phyloP scores from a whole-genome alignment of 2,329 filamentous ascomycete species.

The Xylaria sp. region DNA sequence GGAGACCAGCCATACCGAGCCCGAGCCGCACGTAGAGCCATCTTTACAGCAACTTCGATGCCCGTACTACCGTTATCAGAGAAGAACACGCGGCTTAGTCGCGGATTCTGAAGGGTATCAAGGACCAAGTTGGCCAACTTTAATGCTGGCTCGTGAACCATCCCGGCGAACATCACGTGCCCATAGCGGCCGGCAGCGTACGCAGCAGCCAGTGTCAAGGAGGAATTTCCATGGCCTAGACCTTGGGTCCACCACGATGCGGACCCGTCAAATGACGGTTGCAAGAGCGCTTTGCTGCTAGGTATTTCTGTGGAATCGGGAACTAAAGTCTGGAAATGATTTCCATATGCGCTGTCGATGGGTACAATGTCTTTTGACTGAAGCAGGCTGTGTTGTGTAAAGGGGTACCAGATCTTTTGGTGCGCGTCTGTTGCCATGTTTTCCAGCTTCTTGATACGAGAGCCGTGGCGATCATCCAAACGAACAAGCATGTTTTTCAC shows the following conservation, averaged over 20 bases:
- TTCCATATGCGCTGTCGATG: conserved; percentile 84
- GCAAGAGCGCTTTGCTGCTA: conserved; percentile 56
- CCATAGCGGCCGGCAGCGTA: conserved; percentile 87
- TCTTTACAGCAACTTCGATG: conserved; percentile 86
- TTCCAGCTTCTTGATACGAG: conserved; percentile 71
- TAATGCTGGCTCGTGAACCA: conserved; percentile 82
- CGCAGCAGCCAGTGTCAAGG: conserved; percentile 77
- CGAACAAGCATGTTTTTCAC: conserved; percentile 60
- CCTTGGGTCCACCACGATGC: conserved; percentile 95
- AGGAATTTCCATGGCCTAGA: conserved; percentile 80
- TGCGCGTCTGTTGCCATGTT: conserved; percentile 71
- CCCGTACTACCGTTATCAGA: conserved; percentile 87
- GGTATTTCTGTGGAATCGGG: conserved; percentile 10
- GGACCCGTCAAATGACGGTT: conserved; percentile 81
- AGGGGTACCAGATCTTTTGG: conserved; percentile 83
- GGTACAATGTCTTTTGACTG: conserved; percentile 71
- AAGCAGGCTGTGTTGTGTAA: conserved; percentile 80
- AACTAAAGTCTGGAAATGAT: conserved; percentile 75
- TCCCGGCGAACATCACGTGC: conserved; percentile 87
- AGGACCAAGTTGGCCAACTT: conserved; percentile 74
- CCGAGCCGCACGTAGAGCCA: conserved; percentile 78
- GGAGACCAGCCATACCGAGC: conserved; percentile 74
- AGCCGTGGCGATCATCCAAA: conserved; percentile 64
- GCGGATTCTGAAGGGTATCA: conserved; percentile 67
- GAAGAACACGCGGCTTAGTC: conserved; percentile 79